These are phyloP conservation scores for Wickerhamomyces canadensis DNA, from an alignment of 805 yeast genomes.

Conservation along the genomic window DNA sequence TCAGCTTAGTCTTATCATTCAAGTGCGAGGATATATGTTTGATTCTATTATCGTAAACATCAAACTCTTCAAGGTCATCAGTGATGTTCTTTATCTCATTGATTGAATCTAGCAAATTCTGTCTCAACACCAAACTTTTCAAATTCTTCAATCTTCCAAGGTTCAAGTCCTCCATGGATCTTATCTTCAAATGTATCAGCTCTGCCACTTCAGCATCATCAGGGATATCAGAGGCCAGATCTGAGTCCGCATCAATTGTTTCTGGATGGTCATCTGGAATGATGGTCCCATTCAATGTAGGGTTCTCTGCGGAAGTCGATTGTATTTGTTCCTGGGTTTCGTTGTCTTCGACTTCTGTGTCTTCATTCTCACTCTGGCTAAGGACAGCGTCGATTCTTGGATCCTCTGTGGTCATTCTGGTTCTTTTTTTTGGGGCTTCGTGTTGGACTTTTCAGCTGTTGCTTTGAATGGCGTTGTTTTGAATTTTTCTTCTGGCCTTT, in stretches of 20 bases:
- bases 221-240: slow-evolving; percentile 48
- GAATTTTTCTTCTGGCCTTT: no score
- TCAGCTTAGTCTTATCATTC: slow-evolving; percentile 51
- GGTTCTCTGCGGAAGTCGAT: slow-evolving; percentile 2
- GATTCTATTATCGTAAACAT: slow-evolving; percentile 87
- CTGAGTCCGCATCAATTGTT: slow-evolving; percentile 61
- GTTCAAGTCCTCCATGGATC: slow-evolving; percentile 55
- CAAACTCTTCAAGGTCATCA: slow-evolving; percentile 65
- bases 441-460: no score
- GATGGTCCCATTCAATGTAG: slow-evolving; percentile 15
- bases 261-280: slow-evolving; percentile 37
- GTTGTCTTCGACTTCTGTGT: slow-evolving; percentile 16
- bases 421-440: no score
- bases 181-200: slow-evolving; percentile 64
- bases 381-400: not conserved
- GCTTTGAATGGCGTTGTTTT: no score
- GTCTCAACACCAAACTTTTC: slow-evolving; percentile 67
- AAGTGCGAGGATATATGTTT: slow-evolving; percentile 75
- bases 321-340: slow-evolving; percentile 1
- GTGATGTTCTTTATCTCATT: slow-evolving; percentile 61
- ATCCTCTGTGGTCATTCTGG: no score
- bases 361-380: slow-evolving; percentile 20
- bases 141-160: slow-evolving; percentile 52
- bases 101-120: slow-evolving; percentile 73
- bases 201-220: slow-evolving; percentile 58